Base-by-base conservation (phyloP, 75 land plant species). In the Azolla pinnata region DNA sequence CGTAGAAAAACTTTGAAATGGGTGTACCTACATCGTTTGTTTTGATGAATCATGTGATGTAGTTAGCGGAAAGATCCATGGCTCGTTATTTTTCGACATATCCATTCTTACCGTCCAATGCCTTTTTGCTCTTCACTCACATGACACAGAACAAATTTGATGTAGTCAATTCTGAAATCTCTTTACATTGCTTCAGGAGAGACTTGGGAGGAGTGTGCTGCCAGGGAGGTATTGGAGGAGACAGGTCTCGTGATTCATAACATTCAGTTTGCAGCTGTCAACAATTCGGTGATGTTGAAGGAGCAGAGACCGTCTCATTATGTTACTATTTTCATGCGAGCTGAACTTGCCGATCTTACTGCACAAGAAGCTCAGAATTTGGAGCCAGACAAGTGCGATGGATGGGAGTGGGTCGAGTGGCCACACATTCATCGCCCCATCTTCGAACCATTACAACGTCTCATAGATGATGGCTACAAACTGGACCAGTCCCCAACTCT, bases 341-440 rank as follows among this genome's bases (percentile, higher is more conserved):
- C 79, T 0, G 71, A 67, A 24, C 60, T 67, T 18, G 45, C 51
- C 5, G 83, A 85, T 57, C 8, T 4, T 4, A 50, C 69, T 8
- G 29, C 26, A 0, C 82, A 77, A 40, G 57, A 24, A 21, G 81
- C 95, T 0, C 63, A 65, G 18, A 88, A 72, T 40, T 45, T 82
- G 4, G 95, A 88, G 70, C 95, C 95, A 2, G 69, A 79, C 1
- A 88, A 88, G 61, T 88, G 95, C 52, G 76, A 67, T 32, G 88
- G 95, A 10, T 88, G 88, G 95, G 79, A 75, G 53, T 88, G 95
- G 95, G 79, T 75, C 44, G 66, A 73, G n/a, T 88, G 88, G 95
- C 66, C 65, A 17, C 40, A 68, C 12, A 69, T 88, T 9, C 95
- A 85, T 0, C 33, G 62, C 1, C 95, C 95, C 1, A 44, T 84